Conservation (phyloP, 169 alveolate genomes). For the Cryptosporidium viatorum region DNA sequence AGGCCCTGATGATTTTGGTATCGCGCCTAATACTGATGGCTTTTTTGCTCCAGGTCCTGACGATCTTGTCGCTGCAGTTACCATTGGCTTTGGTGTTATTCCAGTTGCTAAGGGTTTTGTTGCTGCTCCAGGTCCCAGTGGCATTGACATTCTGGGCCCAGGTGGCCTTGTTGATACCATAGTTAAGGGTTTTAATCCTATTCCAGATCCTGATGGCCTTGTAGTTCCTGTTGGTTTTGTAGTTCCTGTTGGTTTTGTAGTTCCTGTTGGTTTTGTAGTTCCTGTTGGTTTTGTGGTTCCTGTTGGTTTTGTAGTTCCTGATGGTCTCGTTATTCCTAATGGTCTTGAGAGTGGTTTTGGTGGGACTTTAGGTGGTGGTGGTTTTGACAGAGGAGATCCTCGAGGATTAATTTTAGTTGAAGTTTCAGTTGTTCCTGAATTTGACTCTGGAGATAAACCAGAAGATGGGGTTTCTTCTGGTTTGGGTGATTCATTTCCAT, state of each 20-base stretch:
- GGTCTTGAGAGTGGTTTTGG: neutral
- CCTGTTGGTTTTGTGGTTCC: neutral
- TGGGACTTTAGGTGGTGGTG: neutral
- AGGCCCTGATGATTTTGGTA: neutral
- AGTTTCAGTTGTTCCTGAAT: too few species aligned
- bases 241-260: neutral
- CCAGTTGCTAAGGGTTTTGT: neutral
- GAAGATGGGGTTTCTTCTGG: too few species aligned
- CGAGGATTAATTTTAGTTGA: too few species aligned
- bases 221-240: neutral
- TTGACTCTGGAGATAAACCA: too few species aligned
- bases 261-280: neutral
- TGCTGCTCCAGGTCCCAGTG: neutral
- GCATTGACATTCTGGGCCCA: neutral
- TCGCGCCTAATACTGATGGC: neutral
- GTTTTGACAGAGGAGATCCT: neutral
- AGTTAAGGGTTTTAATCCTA: neutral
- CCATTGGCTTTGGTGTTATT: neutral
- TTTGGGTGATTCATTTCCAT: too few species aligned
- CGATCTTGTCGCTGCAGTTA: neutral
- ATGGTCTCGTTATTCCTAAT: neutral
- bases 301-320: neutral
- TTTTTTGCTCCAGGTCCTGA: neutral
- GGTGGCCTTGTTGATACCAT: neutral
- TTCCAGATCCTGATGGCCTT: neutral